phyloP scores from a whole-genome alignment of 305 asterid genomes.

The Fraxinus albicans region DNA sequence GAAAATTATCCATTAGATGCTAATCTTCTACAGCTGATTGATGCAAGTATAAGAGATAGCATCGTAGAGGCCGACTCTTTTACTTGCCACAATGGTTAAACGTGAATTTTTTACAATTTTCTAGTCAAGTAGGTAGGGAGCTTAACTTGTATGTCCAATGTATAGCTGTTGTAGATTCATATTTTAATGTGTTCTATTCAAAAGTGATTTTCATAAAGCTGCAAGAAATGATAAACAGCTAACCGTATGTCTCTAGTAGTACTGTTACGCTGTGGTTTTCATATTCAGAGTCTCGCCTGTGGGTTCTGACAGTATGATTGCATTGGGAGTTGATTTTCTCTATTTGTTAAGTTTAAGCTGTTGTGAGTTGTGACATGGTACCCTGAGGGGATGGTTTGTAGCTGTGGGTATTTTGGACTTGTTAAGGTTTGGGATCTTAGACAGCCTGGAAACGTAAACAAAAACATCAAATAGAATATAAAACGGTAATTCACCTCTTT shows the following conservation, averaged over 20 bases:
- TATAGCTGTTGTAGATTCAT: neutral
- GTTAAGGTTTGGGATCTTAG: neutral
- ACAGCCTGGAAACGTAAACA: neutral
- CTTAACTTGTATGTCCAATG: neutral
- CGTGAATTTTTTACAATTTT: neutral
- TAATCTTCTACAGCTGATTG: neutral
- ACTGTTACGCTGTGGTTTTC: neutral
- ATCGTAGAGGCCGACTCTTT: neutral
- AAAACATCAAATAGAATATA: neutral
- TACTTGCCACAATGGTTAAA: neutral
- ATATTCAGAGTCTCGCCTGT: neutral
- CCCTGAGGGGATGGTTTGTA: neutral
- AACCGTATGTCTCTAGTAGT: neutral
- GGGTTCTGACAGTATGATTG: neutral
- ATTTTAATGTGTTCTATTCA: neutral
- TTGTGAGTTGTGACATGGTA: neutral
- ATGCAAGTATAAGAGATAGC: neutral
- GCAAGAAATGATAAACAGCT: neutral
- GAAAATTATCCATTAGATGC: neutral
- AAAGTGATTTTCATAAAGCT: neutral
- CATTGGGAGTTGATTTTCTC: neutral
- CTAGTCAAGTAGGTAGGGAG: neutral
- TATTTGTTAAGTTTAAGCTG: neutral
- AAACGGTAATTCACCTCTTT: neutral
- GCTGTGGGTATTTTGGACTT: neutral